phyloP scores from a whole-genome alignment of 176 grass and related monocot genomes.

The Stipa capillata region DNA sequence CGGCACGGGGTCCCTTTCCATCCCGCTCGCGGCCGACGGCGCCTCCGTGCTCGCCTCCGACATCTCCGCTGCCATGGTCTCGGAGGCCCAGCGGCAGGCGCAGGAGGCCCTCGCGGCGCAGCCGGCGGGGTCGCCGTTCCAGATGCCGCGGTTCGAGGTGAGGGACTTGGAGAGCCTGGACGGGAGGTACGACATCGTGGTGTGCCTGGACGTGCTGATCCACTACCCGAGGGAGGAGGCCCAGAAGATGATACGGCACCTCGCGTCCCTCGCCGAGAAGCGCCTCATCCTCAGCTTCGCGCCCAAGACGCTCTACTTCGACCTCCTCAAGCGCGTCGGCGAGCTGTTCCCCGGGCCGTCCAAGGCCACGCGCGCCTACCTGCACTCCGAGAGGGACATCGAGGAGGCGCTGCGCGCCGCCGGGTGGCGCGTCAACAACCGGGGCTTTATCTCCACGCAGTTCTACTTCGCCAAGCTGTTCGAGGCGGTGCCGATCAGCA shows the following conservation, averaged over 20 bases:
- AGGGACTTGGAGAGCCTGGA: conserved; percentile 59
- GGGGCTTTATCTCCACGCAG: conserved; percentile 80
- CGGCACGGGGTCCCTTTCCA: conserved; percentile 67
- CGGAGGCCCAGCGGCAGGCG: conserved; percentile 65
- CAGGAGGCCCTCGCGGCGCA: neutral
- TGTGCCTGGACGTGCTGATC: conserved; percentile 94
- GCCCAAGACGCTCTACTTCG: conserved; percentile 71
- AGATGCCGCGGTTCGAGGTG: conserved; percentile 68
- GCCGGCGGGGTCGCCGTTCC: conserved; percentile 2
- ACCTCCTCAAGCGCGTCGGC: conserved; percentile 77
- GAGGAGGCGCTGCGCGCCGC: conserved; percentile 66
- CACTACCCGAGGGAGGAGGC: conserved; percentile 88
- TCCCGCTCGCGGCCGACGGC: conserved; percentile 62
- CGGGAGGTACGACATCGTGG: conserved; percentile 59
- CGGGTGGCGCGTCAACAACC: conserved; percentile 64
- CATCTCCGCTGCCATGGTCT: conserved; percentile 79
- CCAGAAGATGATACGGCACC: conserved; percentile 68
- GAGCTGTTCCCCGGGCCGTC: conserved; percentile 88
- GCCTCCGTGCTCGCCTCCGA: conserved; percentile 63
- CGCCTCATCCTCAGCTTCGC: conserved; percentile 82
- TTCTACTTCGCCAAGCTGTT: conserved; percentile 95
- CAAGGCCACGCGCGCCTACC: conserved; percentile 85
- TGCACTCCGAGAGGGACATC: conserved; percentile 71
- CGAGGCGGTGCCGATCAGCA: conserved; percentile 52
- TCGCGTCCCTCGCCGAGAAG: conserved; percentile 73